Evolutionary conservation across 176 grass and related monocot species (phyloP).

Genomic region (Oryza officinalis): DNA sequence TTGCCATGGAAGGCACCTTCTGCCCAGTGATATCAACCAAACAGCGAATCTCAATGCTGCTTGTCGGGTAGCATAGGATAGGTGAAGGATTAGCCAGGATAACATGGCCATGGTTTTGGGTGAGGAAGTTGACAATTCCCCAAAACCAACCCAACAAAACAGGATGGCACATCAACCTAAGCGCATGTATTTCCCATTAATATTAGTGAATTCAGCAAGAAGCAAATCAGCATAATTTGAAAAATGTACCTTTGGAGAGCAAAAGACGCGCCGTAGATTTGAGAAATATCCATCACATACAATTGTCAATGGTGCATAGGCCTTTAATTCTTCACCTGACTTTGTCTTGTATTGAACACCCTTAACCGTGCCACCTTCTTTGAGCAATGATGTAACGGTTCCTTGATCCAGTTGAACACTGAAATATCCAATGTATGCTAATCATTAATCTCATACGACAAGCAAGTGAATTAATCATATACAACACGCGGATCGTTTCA

Average conservation of each 20-base stretch:
- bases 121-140: slow-evolving; percentile 92
- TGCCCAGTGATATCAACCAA: slow-evolving; percentile 95
- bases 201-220: background rate
- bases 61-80: slow-evolving; percentile 96
- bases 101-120: slow-evolving; percentile 89
- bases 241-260: slow-evolving; percentile 75
- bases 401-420: slow-evolving; percentile 95
- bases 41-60: slow-evolving; percentile 90
- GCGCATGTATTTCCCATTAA: slow-evolving; percentile 30
- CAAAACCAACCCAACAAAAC: slow-evolving; percentile 92
- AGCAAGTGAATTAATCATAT: background rate
- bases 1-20: slow-evolving; percentile 93
- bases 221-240: slow-evolving; percentile 15
- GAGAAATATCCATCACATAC: slow-evolving; percentile 99
- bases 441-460: slow-evolving; percentile 20
- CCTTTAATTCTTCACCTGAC: slow-evolving; percentile 77
- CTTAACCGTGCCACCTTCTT: slow-evolving; percentile 86
- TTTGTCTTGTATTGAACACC: slow-evolving; percentile 91
- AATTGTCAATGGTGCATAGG: slow-evolving; percentile 83
- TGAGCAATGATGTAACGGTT: slow-evolving; percentile 84
- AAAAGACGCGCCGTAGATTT: slow-evolving; percentile 78
- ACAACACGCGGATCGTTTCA: background rate
- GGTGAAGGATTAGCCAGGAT: slow-evolving; percentile 98
- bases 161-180: slow-evolving; percentile 95
- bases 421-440: slow-evolving; percentile 20